Evolutionary conservation across 306 rosid species (phyloP), one percentile per base, ranked within the genome.

Genomic region (Cucumis melo): DNA sequence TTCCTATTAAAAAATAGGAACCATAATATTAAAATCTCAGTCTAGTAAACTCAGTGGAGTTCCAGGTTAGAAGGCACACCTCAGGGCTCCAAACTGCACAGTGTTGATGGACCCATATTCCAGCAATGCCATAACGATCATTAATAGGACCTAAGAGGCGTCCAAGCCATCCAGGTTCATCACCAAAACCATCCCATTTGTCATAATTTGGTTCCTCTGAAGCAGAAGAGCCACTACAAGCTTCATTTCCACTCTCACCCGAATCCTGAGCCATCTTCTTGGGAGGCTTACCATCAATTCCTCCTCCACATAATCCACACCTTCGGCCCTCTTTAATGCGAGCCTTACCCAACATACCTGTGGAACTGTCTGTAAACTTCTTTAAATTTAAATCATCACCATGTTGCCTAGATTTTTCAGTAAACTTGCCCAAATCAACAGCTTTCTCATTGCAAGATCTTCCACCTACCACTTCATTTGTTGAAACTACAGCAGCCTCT

Each of bases 21-120:
- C 50, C 38, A 70, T 14, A 70, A 46, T 14, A 27, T 34, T 10
- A 38, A 74, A 74, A 55, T n/a, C 13, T 38, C 36, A 38, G 34
- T 54, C 38, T 38, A 36, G 53, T 55, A 56, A 55, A 74, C 53
- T 56, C 36, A 38, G 78, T 36, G 78, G 36, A 32, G 78, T 14
- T 41, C 27, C 32, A 78, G 60, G 82, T 80, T 58, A 78, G 81
- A 83, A 60, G 76, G 32, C 85, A 55, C 84, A 94, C 98, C 98
- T 94, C 98, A 77, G 98, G 98, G 84, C 98, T 94, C 98, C 98
- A 94, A 42, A 94, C 98, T 78, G 98, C 98, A 85, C 98, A 94
- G 76, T 90, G 88, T 79, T 91, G 98, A 85, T 94, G 98, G 81
- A 94, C 97, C 98, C 98, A 94, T 85, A 87, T 94, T 72, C 98